Conservation (phyloP, 2,329 filamentous ascomycete genomes). For the Hypoxylon sp. region DNA sequence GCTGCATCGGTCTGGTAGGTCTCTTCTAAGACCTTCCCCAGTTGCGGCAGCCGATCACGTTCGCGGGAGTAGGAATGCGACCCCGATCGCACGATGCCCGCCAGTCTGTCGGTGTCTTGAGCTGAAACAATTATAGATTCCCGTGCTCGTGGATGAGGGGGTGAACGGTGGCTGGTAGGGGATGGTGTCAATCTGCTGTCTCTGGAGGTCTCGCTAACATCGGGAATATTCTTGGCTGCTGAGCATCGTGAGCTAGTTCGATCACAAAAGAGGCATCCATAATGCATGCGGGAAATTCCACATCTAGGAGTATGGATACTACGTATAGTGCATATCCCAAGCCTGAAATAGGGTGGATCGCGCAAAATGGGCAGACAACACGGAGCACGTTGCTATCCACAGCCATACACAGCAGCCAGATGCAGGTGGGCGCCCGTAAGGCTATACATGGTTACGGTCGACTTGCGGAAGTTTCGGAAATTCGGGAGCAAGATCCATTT, state of each 20-base stretch:
- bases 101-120: conserved; percentile 9
- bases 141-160: conserved; percentile 8
- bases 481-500: conserved; percentile 16
- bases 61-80: conserved; percentile 28
- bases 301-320: conserved; percentile 8
- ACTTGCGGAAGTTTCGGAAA: conserved; percentile 26
- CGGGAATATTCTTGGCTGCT: conserved; percentile 34
- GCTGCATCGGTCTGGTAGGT: conserved; percentile 27
- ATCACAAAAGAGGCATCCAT: conserved; percentile 10
- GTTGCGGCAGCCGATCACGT: conserved; percentile 12
- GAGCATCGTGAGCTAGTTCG: conserved; percentile 5
- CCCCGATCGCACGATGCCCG: conserved; percentile 20
- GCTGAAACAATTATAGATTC: conserved; percentile 30
- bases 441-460: conserved; percentile 15
- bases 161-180: conserved; percentile 7
- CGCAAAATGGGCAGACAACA: conserved; percentile 8
- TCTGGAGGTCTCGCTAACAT: conserved; percentile 21
- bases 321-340: conserved; percentile 13
- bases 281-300: conserved; percentile 23
- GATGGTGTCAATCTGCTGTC: conserved; percentile 15
- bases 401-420: conserved; percentile 13
- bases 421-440: conserved; percentile 17
- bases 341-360: conserved; percentile 13
- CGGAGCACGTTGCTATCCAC: conserved; percentile 11
- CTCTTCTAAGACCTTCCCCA: conserved; percentile 23